Percentiles rank a stretch among this genome's conserved stretches.
These are phyloP conservation scores for Daldinia childiae DNA, from an alignment of 495 filamentous ascomycete genomes.

Conservation along the genomic window DNA sequence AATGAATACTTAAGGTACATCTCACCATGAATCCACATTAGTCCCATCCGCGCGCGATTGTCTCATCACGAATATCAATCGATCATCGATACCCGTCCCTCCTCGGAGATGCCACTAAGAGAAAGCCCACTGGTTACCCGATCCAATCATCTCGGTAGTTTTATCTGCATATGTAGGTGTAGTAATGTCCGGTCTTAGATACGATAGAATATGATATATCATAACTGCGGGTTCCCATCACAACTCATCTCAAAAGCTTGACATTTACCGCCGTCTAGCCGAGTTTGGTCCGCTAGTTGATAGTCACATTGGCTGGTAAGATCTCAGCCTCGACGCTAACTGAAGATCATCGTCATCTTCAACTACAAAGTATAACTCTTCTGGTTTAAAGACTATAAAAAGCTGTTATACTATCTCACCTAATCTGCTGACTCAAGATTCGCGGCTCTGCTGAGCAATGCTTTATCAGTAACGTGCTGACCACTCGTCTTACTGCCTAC, in stretches of 20 bases:
- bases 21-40: neutral
- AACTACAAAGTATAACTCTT: neutral
- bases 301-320: neutral
- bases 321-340: neutral
- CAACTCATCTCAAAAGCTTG: constrained; percentile 1
- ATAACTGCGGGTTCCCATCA: constrained; percentile 11
- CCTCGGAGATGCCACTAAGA: constrained; percentile 26
- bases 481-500: constrained; percentile 18
- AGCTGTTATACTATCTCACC: neutral
- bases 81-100: constrained; percentile 6
- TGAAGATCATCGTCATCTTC: neutral
- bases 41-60: neutral
- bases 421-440: neutral
- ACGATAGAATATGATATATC: constrained; percentile 31
- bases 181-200: constrained; percentile 17
- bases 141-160: constrained; percentile 23
- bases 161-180: constrained; percentile 17
- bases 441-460: neutral
- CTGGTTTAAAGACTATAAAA: neutral
- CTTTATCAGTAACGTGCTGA: constrained; percentile 14
- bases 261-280: constrained; percentile 16
- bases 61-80: neutral
- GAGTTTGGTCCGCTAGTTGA: constrained; percentile 3
- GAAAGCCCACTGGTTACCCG: constrained; percentile 6
- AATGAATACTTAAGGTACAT: neutral